phyloP scores from a whole-genome alignment of 1,139 yeast genomes.

The Suhomyces chickasaworum region DNA sequence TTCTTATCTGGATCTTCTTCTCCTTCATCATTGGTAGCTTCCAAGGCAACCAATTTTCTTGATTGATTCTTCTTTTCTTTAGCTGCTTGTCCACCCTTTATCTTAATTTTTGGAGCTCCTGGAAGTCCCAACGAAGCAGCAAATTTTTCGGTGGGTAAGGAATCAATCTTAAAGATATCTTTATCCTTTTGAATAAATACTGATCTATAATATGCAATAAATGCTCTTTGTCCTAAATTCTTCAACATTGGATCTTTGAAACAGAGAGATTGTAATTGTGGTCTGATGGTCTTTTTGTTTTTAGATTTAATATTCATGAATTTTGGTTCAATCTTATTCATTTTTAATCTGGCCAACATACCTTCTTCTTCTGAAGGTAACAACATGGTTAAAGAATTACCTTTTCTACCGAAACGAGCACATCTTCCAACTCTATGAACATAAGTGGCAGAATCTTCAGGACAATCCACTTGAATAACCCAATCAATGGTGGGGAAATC shows the following conservation, averaged over 20 bases:
- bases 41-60: slow-evolving; percentile 60
- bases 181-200: slow-evolving; percentile 86
- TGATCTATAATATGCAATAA: slow-evolving; percentile 84
- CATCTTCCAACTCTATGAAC: slow-evolving; percentile 96
- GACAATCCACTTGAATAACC: slow-evolving; percentile 96
- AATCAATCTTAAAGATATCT: slow-evolving; percentile 75
- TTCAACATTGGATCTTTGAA: slow-evolving; percentile 91
- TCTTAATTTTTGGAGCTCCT: slow-evolving; percentile 91
- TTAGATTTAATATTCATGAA: slow-evolving; percentile 75
- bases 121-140: slow-evolving; percentile 92
- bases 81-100: slow-evolving; percentile 54
- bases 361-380: slow-evolving; percentile 83
- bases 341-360: slow-evolving; percentile 64
- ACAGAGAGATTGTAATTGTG: slow-evolving; percentile 85
- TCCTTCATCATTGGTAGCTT: slow-evolving; percentile 68
- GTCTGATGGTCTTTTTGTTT: slow-evolving; percentile 75
- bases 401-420: slow-evolving; percentile 89
- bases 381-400: slow-evolving; percentile 81
- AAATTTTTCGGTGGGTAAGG: slow-evolving; percentile 76
- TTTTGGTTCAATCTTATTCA: slow-evolving; percentile 68
- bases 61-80: slow-evolving; percentile 84
- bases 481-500: slow-evolving; percentile 98
- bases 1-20: slow-evolving; percentile 40
- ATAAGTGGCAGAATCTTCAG: slow-evolving; percentile 94
- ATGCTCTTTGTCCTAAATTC: slow-evolving; percentile 93